Evolutionary conservation across 2,329 filamentous ascomycete genomes (phyloP), one percentile per base, ranked within the genome.

Genomic region (Alternaria rosae): DNA sequence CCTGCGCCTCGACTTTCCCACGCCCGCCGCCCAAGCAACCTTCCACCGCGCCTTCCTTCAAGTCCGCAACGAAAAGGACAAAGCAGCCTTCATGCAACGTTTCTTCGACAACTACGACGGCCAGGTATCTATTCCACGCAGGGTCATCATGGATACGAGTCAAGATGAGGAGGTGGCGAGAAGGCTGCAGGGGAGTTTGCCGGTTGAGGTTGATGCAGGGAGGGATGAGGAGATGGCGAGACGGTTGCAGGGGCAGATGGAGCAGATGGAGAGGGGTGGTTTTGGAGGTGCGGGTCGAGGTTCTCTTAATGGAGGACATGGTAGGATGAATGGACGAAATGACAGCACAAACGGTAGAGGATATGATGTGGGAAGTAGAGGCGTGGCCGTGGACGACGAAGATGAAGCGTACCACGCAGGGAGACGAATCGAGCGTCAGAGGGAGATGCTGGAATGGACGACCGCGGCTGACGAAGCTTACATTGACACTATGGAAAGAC

Each of bases 1-100:
- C 35, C 44, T 57, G 3, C 54, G 54, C 17, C 51, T 57, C 32
- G 32, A 41, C 44, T 57, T 57, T 23, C 54, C 43, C 28, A 21
- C 21, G 8, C 21, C 23, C 8, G 30, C 23, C 4, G 13, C 43
- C 3, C 54, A 57, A 51, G 44, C 25, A 2, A n/a, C 44, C 12
- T 57, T 57, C 23, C 54, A 57, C 54, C 44, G 32, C 15, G 44
- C 54, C 30, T 57, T 57, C 13, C 20, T 30, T 0, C 54, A 50
- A 21, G 20, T 57, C 1, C 26, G 32, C 26, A 50, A 30, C 11
- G 20, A 30, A n/a, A 20, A 25, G 3, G 44, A 57, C 28, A 25
- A 51, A 13, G 54, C 54, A 3, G 32, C 32, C 5, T 50, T 54
- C 7, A 43, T 54, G 38, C n/a, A 8, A 3, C 32, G 52, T 21